These are phyloP conservation scores for Penicillium simplicissimum DNA, from an alignment of 495 filamentous ascomycete genomes.

Conservation along the genomic window DNA sequence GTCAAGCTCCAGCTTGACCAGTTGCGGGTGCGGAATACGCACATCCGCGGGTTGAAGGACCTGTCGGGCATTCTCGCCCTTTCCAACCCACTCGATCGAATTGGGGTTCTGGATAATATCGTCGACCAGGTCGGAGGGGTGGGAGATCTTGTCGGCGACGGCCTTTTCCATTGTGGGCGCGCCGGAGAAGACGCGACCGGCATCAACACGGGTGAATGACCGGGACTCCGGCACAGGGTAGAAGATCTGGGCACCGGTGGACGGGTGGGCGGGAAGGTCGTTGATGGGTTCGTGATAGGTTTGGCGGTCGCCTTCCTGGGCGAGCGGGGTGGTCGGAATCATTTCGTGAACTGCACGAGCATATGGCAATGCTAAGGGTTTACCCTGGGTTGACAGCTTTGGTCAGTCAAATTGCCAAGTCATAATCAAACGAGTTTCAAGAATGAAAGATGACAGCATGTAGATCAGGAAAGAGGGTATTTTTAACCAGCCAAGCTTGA, in stretches of 20 bases:
- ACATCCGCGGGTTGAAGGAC: slow-evolving; percentile 79
- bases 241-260: slow-evolving; percentile 83
- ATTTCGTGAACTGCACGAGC: slow-evolving; percentile 73
- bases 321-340: slow-evolving; percentile 63
- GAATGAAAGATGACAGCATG: slow-evolving; percentile 15
- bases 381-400: slow-evolving; percentile 57
- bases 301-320: slow-evolving; percentile 25
- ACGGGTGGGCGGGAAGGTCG: slow-evolving; percentile 79
- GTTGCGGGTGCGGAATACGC: slow-evolving; percentile 85
- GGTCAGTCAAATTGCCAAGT: slow-evolving; percentile 19
- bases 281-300: slow-evolving; percentile 81
- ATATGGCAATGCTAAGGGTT: slow-evolving; percentile 75
- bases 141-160: slow-evolving; percentile 21
- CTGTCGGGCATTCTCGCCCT: slow-evolving; percentile 40
- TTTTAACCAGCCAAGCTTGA: slow-evolving; percentile 66
- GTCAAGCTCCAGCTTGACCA: slow-evolving; percentile 61
- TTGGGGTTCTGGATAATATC: slow-evolving; percentile 30
- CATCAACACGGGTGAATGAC: slow-evolving; percentile 84
- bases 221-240: slow-evolving; percentile 87
- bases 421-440: slow-evolving; percentile 6
- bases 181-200: slow-evolving; percentile 77
- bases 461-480: slow-evolving; percentile 39
- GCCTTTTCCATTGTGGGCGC: slow-evolving; percentile 40
- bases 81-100: slow-evolving; percentile 45
- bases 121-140: slow-evolving; percentile 34